Conservation (phyloP, 169 alveolate genomes). For the Eimeria praecox region DNA sequence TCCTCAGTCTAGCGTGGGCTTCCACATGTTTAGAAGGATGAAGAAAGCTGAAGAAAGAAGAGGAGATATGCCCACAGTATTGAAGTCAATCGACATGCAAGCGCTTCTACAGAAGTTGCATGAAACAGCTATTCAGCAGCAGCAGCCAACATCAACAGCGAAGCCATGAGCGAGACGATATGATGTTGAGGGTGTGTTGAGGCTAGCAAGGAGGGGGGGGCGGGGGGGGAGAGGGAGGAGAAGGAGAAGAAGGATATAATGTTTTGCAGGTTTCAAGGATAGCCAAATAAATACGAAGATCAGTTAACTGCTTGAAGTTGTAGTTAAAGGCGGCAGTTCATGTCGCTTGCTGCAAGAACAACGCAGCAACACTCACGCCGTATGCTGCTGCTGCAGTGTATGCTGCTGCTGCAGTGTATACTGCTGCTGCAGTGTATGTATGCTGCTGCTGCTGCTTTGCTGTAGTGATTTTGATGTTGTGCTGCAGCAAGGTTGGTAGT, state of each 20-base stretch:
- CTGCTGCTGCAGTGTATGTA: neutral
- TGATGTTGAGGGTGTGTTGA: too few species aligned
- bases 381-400: neutral
- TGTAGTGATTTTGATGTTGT: neutral
- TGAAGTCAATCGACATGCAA: neutral
- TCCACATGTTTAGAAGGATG: neutral
- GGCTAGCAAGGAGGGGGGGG: too few species aligned
- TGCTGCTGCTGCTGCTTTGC: neutral
- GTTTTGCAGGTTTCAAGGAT: too few species aligned
- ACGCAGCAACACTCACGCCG: neutral
- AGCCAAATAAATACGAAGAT: neutral
- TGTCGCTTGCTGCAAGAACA: neutral
- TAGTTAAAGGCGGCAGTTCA: neutral
- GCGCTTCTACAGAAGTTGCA: neutral
- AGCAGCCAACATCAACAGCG: too few species aligned
- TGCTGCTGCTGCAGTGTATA: neutral
- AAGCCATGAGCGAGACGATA: too few species aligned
- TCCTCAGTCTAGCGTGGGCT: neutral
- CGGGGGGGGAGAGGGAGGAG: too few species aligned
- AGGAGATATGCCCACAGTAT: neutral
- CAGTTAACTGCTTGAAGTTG: neutral
- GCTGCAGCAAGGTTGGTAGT: neutral
- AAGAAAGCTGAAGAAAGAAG: neutral
- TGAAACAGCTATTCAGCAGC: neutral
- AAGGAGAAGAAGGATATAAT: too few species aligned